These are phyloP conservation scores for Cyathus striatus DNA, from an alignment of 768 basidiomycete species.

Conservation along the genomic window DNA sequence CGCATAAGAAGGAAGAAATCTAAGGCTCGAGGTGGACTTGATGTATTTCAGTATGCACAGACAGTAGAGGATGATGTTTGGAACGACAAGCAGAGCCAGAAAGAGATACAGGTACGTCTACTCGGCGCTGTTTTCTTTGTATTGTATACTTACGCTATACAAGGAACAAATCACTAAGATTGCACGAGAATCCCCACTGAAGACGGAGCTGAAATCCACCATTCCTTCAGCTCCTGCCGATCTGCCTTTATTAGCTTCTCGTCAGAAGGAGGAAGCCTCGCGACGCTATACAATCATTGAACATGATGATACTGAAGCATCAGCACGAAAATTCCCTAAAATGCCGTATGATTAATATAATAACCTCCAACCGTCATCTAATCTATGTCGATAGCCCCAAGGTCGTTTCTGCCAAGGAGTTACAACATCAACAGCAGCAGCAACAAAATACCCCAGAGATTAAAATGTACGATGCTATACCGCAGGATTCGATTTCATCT, in stretches of 20 bases:
- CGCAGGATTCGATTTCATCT: too few relatives aligned
- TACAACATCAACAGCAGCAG: too few relatives aligned
- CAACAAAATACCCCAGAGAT: constrained; percentile 37
- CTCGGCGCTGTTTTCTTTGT: background rate
- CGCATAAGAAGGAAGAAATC: constrained; percentile 56
- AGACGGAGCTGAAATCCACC: constrained; percentile 9
- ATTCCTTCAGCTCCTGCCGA: constrained; percentile 9
- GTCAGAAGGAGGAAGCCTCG: constrained; percentile 28
- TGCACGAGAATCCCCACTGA: constrained; percentile 30
- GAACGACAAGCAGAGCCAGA: constrained; percentile 53
- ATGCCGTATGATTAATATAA: constrained; percentile 32
- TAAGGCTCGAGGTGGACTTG: constrained; percentile 44
- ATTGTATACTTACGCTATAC: background rate
- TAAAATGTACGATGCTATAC: constrained; percentile 72
- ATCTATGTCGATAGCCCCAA: constrained; percentile 39
- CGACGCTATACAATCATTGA: constrained; percentile 51
- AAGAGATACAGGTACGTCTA: constrained; percentile 54
- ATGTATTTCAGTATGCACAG: constrained; percentile 77
- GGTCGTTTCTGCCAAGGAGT: constrained; percentile 48
- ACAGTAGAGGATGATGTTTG: constrained; percentile 70
- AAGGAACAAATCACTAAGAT: constrained; percentile 58
- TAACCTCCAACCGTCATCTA: background rate
- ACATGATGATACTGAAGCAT: constrained; percentile 19
- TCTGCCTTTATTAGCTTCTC: constrained; percentile 11
- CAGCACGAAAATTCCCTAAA: constrained; percentile 21